Base-by-base conservation (phyloP, 305 asterid genomes). In the Fraxinus velutina region DNA sequence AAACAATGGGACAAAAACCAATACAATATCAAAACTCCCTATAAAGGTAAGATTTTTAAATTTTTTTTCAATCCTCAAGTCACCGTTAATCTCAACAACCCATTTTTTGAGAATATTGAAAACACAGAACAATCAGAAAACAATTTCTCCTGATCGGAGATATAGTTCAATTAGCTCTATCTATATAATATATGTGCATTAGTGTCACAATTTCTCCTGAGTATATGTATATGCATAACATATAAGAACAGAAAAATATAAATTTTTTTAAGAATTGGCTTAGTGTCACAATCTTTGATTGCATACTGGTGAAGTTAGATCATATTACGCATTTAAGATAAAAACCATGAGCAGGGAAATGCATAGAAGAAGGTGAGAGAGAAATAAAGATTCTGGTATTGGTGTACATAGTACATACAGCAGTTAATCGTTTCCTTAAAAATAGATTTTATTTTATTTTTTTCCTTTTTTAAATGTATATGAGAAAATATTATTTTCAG, bases 11-110 rank as follows among this genome's bases (percentile, higher is more conserved):
- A 17, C 4, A 62, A 79, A 79, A 78, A 13, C 2, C 30, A 75
- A 64, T 21, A 7, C 77, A 77, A 66, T 29, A 62, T 62, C 72
- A 62, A 21, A 62, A 62, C 32, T 62, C 72, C 72, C 71, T 75
- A 42, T 47, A 75, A 86, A 84, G 57, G 75, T 37, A 33, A 21
- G 77, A 52, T 84, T 64, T 82, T 36, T 17, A 36, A 33, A 10
- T 13, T 34, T 5, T 76, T 66, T 24, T 29, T 12, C 36, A 4
- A 5, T 12, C n/a, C 33, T 64, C 36, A 64, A 24, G 73, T 78
- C 84, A 66, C 87, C 88, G 81, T 79, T 83, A 86, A 80, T 80
- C 85, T 68, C 83, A 44, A 34, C 39, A 62, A 81, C 72, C 81
- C 79, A 82, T 60, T 62, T 44, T 60, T 62, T 44, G 17, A 73